Evolutionary conservation across 2,329 filamentous ascomycete genomes (phyloP), one percentile per base, ranked within the genome.

Genomic region (Talaromyces verruculosus): DNA sequence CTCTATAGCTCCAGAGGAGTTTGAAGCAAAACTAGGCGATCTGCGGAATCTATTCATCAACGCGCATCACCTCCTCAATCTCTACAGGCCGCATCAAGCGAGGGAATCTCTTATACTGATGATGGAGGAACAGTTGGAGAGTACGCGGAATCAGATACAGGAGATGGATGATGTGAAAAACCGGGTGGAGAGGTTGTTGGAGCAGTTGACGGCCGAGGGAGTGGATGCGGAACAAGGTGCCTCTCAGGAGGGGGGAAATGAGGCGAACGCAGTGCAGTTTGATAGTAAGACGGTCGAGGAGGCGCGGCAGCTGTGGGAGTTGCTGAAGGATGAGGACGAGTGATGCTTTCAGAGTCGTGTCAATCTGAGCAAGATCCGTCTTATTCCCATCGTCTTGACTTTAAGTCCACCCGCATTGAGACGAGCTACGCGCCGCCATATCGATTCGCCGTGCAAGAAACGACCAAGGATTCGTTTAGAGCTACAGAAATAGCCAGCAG

Each of bases 81-180:
- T 96, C 77, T 98, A 97, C 79, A 86, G 94, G 37, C 93, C 93
- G 10, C 93, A 97, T 76, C 94, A 98, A 80, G 93, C 93, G 28
- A 83, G 94, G 53, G 93, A 97, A 80, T 93, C 89, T 33, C 82
- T 96, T 66, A 96, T 97, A 37, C 80, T 89, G 70, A 86, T 94
- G 82, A 93, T 97, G 90, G 91, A 97, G 78, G 89, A 91, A 70
- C 90, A 94, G 73, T 80, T 97, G 35, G 88, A 91, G 71, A 84
- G 83, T 70, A 89, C 89, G 64, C 87, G 85, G 70, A 86, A 85
- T 64, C 93, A 97, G 78, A 92, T 93, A 62, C 88, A 89, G 70
- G 90, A 90, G 78, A 91, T 95, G 68, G 87, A 89, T 72, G 84
- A 87, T 45, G 84, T 94, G 65, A 84, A 97, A 67, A 87, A 88